A percentile compares a stretch with the other conserved stretches of the same genome.
phyloP scores from a whole-genome alignment of 768 basidiomycete species.

The Macrolepiota albuminosa region DNA sequence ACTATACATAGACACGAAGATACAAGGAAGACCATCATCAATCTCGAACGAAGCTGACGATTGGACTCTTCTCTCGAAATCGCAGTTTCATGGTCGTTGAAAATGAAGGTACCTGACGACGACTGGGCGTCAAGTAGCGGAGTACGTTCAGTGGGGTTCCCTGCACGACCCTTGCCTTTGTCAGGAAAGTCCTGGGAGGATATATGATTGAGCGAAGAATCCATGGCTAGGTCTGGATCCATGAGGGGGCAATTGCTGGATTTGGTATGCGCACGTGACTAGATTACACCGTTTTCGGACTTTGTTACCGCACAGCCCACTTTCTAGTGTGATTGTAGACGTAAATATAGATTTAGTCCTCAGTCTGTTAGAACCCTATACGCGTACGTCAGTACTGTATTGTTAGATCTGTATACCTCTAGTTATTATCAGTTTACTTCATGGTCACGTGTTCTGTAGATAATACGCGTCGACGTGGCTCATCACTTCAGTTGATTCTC shows the following conservation, averaged over 20 bases:
- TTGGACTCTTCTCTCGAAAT: slow-evolving; percentile 17
- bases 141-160: slow-evolving; percentile 44
- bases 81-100: slow-evolving; percentile 7
- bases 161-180: slow-evolving; percentile 57
- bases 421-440: no score
- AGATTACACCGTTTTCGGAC: no score
- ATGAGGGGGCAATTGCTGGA: slow-evolving; percentile 24
- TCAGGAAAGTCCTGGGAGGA: slow-evolving; percentile 15
- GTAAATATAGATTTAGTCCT: no score
- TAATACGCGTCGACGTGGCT: no score
- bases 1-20: slow-evolving; percentile 49
- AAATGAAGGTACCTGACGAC: slow-evolving; percentile 24
- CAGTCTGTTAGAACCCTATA: no score
- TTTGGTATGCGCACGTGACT: not conserved
- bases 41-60: slow-evolving; percentile 30
- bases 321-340: no score
- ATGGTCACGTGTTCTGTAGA: no score
- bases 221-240: slow-evolving; percentile 36
- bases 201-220: slow-evolving; percentile 11
- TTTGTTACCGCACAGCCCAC: no score
- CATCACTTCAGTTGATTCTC: no score
- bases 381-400: no score
- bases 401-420: no score
- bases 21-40: slow-evolving; percentile 50
- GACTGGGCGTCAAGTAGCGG: slow-evolving; percentile 43